Base-by-base conservation (phyloP, 192 early-diverging fungal genomes). In the Tieghemiomyces parasiticus region DNA sequence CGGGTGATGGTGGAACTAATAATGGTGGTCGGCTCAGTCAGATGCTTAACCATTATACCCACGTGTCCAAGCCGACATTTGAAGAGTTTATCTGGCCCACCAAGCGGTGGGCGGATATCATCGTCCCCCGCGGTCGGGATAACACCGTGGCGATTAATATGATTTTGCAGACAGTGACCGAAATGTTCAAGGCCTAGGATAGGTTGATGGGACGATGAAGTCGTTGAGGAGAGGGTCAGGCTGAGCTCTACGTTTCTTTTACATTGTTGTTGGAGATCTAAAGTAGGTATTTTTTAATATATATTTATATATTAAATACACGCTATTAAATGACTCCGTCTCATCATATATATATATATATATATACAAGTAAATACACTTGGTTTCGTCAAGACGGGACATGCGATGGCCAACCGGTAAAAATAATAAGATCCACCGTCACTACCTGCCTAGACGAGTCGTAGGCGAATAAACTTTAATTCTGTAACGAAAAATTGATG, bases 41-140 rank as follows among this genome's bases (percentile, higher is more conserved):
- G 25, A 75, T 89, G 26, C 63, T 94, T 31, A 77, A 77, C 28
- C 65, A 75, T 42, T 94, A 92, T 60, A 64, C 90, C 34, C 74
- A 73, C 28, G 81, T 82, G 55, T 84, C 87, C 29, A 94, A 94
- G 72, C 89, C 89, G 4, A 72, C 78, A 58, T 92, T 90, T 65
- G 91, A 94, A 60, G 88, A 94, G 60, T 94, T 89, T 67, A 80
- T 94, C 50, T 73, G 79, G 58, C 89, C 82, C 68, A 80, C 82
- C 10, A 88, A 88, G 64, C 75, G 84, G 30, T 84, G 78, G 74
- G 85, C 85, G 1, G 83, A 88, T 56, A 78, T 88, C 46, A 84
- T 88, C 47, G 78, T 88, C 35, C 83, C 85, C 30, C 74, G 78
- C 26, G 85, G 85, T 35, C 68, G 72, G 53, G 65, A 76, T 12